These are phyloP conservation scores for Colletotrichum gloeosporioides DNA, from an alignment of 2,329 filamentous ascomycete species.

Conservation along the genomic window DNA sequence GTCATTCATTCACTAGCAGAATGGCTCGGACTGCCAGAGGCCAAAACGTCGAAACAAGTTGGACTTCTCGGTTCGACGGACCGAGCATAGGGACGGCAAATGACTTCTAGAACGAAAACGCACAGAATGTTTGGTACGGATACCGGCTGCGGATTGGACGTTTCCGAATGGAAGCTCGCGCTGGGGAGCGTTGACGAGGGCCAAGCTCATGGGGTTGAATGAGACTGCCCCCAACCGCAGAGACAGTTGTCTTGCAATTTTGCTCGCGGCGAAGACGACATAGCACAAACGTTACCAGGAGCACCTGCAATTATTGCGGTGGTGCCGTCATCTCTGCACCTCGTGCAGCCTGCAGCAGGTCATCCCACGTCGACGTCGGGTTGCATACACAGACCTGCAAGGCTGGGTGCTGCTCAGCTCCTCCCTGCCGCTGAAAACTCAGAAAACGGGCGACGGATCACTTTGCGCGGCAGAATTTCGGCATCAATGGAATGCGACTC, in stretches of 20 bases:
- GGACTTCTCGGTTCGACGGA: not conserved
- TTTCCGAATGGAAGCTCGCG: not conserved
- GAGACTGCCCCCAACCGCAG: not conserved
- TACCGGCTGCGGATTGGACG: not conserved
- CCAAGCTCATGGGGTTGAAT: not conserved
- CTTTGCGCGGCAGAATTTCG: not conserved
- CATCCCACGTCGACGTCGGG: slow-evolving; percentile 1
- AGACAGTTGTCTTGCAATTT: not conserved
- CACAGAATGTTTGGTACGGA: not conserved
- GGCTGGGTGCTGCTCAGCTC: not conserved
- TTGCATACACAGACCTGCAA: not conserved
- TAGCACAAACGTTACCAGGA: not conserved
- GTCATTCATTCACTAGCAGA: not conserved
- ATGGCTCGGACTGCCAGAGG: not conserved
- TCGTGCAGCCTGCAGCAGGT: slow-evolving; percentile 9
- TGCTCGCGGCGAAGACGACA: not conserved
- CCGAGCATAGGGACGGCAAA: not conserved
- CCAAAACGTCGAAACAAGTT: not conserved
- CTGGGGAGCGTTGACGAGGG: not conserved
- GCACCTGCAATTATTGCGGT: not conserved
- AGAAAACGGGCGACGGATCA: not conserved
- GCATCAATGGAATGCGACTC: not conserved
- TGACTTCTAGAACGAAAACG: not conserved
- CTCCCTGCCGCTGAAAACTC: not conserved
- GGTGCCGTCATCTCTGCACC: slow-evolving; percentile 12